Conservation (phyloP, 1,284 basidiomycete genomes). For the Trametes sp. region DNA sequence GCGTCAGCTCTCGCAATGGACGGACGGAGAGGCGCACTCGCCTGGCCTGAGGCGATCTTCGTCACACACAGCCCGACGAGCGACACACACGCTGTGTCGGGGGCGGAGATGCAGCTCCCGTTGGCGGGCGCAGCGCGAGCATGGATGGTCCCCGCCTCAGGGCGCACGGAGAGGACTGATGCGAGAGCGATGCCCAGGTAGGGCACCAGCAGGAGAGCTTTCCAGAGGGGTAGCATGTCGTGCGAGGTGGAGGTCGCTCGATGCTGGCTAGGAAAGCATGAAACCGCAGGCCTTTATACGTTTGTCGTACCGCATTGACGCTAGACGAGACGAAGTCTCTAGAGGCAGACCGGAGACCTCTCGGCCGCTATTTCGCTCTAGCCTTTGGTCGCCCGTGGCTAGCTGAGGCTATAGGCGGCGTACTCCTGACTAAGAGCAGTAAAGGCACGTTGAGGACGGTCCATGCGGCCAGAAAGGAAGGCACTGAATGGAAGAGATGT, state of each 20-base stretch:
- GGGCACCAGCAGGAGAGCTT: not conserved
- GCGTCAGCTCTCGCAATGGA: too few species aligned
- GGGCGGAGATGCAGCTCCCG: constrained; percentile 20
- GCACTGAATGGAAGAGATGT: not conserved
- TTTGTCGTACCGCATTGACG: not conserved
- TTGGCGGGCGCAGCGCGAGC: constrained; percentile 3
- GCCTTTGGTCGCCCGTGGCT: too few species aligned
- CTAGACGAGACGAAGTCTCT: not conserved
- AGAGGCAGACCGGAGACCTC: not conserved
- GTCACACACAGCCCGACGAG: constrained; percentile 17
- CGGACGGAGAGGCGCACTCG: not conserved
- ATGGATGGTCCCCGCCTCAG: not conserved
- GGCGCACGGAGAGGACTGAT: not conserved
- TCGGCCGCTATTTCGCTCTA: too few species aligned
- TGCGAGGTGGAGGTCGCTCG: not conserved
- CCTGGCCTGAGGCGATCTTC: constrained; percentile 12
- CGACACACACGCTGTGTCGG: constrained; percentile 14
- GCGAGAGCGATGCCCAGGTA: not conserved
- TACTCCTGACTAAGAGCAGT: too few species aligned
- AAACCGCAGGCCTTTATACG: not conserved
- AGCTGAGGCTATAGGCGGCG: too few species aligned
- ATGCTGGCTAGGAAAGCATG: not conserved
- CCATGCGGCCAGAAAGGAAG: not conserved
- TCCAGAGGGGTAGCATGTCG: not conserved
- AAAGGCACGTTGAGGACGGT: not conserved